Evolutionary conservation across 2,329 filamentous ascomycete species (phyloP), one percentile per base, ranked within the genome.

Genomic region (Cadophora gregata): DNA sequence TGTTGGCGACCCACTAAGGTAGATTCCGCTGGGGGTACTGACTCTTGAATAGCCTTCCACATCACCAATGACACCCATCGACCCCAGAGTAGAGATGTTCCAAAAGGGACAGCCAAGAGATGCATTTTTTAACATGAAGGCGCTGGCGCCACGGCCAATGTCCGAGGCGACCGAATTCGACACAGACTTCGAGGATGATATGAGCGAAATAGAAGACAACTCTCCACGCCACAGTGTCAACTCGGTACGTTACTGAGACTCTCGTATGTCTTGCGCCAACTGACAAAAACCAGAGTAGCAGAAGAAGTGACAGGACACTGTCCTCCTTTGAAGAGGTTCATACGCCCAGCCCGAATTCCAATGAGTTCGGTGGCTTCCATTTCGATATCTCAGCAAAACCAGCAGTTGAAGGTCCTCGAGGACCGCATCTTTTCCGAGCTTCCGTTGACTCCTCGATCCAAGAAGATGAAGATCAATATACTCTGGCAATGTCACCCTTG

Each of bases 261-360:
- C 45, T 45, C 45, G 42, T 31, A 27, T 45, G 56, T 68, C 63
- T 71, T 75, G 59, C 8, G 45, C 53, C 62, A 65, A 21, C 65
- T 71, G 61, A 69, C 50, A 45, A 38, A 36, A 55, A 48, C 25
- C 73, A 93, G 91, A 84, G 86, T 69, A 86, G 85, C 73, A 86
- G 91, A 74, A 88, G 87, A 67, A 96, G 93, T 81, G 88, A 94
- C 76, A 95, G 93, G 3, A 97, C 94, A 1, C 83, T 96, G 45
- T 97, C 93, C 7, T 95, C 93, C 1, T 93, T 91, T 74, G 93
- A 96, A 75, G 93, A 97, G 77, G 85, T 89, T 3, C 87, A 88
- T 33, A 97, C 94, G 29, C 94, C 94, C 21, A 86, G 87, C 69
- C 90, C 90, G 55, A 85, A 81, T 73, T 68, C 69, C 1, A 84